Evolutionary conservation across 1,139 yeast species (phyloP).

Genomic region (Magnusiomyces magnusii): DNA sequence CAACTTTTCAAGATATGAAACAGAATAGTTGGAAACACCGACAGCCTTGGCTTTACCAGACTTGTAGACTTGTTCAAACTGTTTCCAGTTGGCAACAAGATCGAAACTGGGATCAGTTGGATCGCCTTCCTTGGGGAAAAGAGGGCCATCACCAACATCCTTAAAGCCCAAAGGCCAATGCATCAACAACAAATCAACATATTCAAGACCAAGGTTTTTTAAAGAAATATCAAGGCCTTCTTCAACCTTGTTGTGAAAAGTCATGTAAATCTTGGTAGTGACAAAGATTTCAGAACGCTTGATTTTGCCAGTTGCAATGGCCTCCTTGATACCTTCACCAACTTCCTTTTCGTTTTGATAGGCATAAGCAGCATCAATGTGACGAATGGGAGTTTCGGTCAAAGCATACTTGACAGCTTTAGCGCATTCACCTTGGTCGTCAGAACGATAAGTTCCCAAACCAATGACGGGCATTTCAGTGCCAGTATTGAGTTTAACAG

Average conservation of each 20-base stretch:
- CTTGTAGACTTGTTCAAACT: conserved; percentile 51
- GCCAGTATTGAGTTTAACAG: conserved; percentile 33
- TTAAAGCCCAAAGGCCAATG: conserved; percentile 78
- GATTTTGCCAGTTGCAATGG: conserved; percentile 53
- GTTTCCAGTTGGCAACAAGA: conserved; percentile 59
- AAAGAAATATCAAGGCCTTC: conserved; percentile 56
- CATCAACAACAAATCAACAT: conserved; percentile 73
- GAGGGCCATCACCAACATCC: conserved; percentile 32
- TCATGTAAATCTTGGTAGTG: conserved; percentile 75
- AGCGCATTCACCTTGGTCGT: conserved; percentile 32
- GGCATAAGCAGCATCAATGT: conserved; percentile 69
- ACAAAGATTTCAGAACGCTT: conserved; percentile 65
- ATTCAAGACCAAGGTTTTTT: conserved; percentile 61
- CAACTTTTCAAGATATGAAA: conserved; percentile 45
- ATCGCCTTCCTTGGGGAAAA: conserved; percentile 35
- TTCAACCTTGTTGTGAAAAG: conserved; percentile 54
- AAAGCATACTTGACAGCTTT: conserved; percentile 24
- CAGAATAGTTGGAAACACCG: conserved; percentile 77
- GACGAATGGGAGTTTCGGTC: conserved; percentile 56
- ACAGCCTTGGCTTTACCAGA: conserved; percentile 58
- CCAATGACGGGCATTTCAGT: conserved; percentile 43
- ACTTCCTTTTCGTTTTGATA: conserved; percentile 59
- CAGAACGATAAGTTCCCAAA: conserved; percentile 57
- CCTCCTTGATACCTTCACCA: conserved; percentile 46
- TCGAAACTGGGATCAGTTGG: conserved; percentile 37